Conservation (phyloP, 2,329 filamentous ascomycete genomes). For the Orbilia blumenaviensis region DNA sequence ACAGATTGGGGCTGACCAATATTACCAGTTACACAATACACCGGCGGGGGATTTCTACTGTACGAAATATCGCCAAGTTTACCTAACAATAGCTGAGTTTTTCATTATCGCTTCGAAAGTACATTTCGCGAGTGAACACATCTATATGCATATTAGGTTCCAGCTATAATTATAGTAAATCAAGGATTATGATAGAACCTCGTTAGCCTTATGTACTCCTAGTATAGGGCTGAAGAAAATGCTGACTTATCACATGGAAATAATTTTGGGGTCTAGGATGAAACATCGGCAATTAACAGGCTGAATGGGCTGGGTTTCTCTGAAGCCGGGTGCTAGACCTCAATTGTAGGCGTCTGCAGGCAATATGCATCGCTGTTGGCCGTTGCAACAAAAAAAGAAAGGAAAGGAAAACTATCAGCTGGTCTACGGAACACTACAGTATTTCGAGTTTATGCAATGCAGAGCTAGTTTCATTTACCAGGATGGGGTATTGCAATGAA, state of each 20-base stretch:
- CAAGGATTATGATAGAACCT: not conserved
- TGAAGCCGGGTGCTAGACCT: not conserved
- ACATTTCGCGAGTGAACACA: not conserved
- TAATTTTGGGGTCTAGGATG: not conserved
- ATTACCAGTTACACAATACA: not conserved
- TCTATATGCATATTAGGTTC: too few species aligned
- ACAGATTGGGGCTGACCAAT: not conserved
- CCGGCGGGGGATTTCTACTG: not conserved
- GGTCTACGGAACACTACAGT: not conserved
- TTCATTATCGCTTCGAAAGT: not conserved
- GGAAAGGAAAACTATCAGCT: not conserved
- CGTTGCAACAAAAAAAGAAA: not conserved
- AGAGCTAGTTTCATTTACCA: not conserved
- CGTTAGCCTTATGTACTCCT: not conserved
- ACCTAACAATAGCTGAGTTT: not conserved
- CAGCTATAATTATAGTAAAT: not conserved
- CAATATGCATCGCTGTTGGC: not conserved
- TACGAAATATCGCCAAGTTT: not conserved
- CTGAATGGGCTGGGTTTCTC: too few species aligned
- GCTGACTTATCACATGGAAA: not conserved
- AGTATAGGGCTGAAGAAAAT: not conserved
- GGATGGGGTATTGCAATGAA: not conserved
- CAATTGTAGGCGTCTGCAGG: not conserved
- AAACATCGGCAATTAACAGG: not conserved
- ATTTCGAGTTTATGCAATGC: not conserved